Percentiles rank a stretch among this genome's conserved stretches.
Evolutionary conservation across 768 basidiomycete genomes (phyloP).

Genomic region (Hypholoma sublateritium): DNA sequence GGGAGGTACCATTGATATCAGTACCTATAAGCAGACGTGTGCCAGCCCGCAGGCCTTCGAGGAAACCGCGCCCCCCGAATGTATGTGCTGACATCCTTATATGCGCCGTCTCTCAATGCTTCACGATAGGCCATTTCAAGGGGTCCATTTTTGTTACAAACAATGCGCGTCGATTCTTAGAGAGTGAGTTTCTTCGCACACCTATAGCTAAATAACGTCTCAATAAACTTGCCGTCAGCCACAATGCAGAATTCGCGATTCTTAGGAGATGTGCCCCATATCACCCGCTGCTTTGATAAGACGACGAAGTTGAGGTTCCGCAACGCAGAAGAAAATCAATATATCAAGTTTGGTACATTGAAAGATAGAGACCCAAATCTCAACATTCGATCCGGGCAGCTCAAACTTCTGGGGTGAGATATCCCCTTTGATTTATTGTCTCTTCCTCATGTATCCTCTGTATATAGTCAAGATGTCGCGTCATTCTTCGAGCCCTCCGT

Average conservation of each 20-base stretch:
- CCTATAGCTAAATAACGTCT: too few relatives aligned
- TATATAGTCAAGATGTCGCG: constrained; percentile 26
- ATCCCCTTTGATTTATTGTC: neutral
- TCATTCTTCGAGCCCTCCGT: constrained; percentile 33
- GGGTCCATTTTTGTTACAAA: constrained; percentile 51
- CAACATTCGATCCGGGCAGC: constrained; percentile 44
- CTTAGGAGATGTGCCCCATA: constrained; percentile 36
- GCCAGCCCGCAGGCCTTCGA: constrained; percentile 32
- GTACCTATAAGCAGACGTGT: constrained; percentile 47
- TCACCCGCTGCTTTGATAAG: constrained; percentile 43
- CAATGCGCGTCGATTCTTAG: constrained; percentile 35
- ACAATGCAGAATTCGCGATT: constrained; percentile 40
- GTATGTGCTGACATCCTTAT: constrained; percentile 21
- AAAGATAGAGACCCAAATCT: constrained; percentile 37
- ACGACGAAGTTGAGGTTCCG: constrained; percentile 44
- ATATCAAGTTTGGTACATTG: constrained; percentile 44
- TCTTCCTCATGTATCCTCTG: neutral
- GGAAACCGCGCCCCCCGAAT: constrained; percentile 47
- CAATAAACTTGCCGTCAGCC: constrained; percentile 28
- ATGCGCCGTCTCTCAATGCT: neutral
- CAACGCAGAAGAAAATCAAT: constrained; percentile 35
- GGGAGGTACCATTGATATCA: constrained; percentile 64
- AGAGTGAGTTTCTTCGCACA: constrained; percentile 27
- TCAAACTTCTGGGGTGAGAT: constrained; percentile 38
- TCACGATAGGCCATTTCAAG: constrained; percentile 27